Evolutionary conservation across 352 stramenopile genomes (phyloP), one percentile per base, ranked within the genome.

Genomic region (Thalassiosira hispida): DNA sequence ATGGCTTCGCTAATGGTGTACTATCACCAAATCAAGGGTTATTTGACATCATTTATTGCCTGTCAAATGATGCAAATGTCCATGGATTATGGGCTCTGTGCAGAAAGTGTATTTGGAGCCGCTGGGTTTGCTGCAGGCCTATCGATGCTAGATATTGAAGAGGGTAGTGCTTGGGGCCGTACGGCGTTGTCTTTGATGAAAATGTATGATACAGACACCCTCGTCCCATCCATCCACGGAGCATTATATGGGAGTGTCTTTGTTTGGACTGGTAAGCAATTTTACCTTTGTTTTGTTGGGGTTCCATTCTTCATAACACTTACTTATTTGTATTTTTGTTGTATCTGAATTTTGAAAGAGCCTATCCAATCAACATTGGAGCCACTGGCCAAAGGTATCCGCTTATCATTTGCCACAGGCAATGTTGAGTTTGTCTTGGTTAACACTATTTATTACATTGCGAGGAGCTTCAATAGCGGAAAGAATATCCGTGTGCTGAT

Each of bases 1-100:
- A 70, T 77, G 68, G 29, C 57, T 35, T 60, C 33, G 40, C 20
- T 78, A 7, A 33, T 61, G 9, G 1, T 31, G 1, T 74, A 68
- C 42, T 79, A 68, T 42, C 25, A 65, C 46, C 53, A 64, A 14
- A 51, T 23, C 12, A 49, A 61, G n/a, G 8, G 51, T 47, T 53
- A 47, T 22, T 14, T 57, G 29, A 11, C 7, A 38, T 44, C 40
- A 29, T 46, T 60, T 18, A 40, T 65, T 5, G 12, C 18, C 53
- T 51, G 31, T 4, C 40, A 31, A 44, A 79, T 79, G 71, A 18
- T 79, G 27, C 31, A 74, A 38, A 63, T 79, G 16, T 74, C 71
- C 2, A 33, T 70, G 12, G 27, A 69, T n/a, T 52, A 63, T 73
- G 71, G 71, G 14, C 55, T 29, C n/a, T 72, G 69, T n/a, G 60